Evolutionary conservation across 345 rosid species (phyloP).

Genomic region (Populus tremula): DNA sequence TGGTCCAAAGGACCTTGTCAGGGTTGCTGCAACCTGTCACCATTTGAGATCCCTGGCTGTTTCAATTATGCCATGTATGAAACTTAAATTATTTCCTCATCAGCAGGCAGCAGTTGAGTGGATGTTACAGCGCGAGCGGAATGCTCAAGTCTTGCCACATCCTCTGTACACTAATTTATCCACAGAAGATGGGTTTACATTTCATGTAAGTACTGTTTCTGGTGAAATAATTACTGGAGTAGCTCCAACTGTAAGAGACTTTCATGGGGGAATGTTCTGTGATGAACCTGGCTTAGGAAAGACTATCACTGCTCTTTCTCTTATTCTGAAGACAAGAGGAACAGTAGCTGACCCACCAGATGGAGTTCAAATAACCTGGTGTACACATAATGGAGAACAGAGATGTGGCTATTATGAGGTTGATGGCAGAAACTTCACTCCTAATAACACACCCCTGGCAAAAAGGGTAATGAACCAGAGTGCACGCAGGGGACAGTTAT

Average conservation of each 20-base stretch:
- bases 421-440: slow-evolving; percentile 37
- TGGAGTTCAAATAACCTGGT: slow-evolving; percentile 68
- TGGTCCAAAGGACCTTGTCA: slow-evolving; percentile 60
- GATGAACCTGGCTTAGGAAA: slow-evolving; percentile 99
- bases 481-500: slow-evolving; percentile 42
- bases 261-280: slow-evolving; percentile 93
- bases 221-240: slow-evolving; percentile 61
- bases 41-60: slow-evolving; percentile 66
- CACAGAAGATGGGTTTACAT: slow-evolving; percentile 70
- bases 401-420: slow-evolving; percentile 83
- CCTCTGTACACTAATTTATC: slow-evolving; percentile 60
- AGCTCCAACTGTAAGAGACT: slow-evolving; percentile 72
- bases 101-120: slow-evolving; percentile 91
- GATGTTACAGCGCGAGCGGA: slow-evolving; percentile 89
- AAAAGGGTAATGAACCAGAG: slow-evolving; percentile 42
- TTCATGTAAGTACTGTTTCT: slow-evolving; percentile 60
- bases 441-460: slow-evolving; percentile 31
- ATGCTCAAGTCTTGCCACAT: slow-evolving; percentile 54
- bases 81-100: slow-evolving; percentile 86
- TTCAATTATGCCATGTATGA: slow-evolving; percentile 76
- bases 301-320: slow-evolving; percentile 87
- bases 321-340: slow-evolving; percentile 86
- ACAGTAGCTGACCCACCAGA: slow-evolving; percentile 76
- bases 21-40: slow-evolving; percentile 68
- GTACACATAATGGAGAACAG: slow-evolving; percentile 56